Conservation (phyloP, 176 grass and related monocot species). For the Phragmites australis region DNA sequence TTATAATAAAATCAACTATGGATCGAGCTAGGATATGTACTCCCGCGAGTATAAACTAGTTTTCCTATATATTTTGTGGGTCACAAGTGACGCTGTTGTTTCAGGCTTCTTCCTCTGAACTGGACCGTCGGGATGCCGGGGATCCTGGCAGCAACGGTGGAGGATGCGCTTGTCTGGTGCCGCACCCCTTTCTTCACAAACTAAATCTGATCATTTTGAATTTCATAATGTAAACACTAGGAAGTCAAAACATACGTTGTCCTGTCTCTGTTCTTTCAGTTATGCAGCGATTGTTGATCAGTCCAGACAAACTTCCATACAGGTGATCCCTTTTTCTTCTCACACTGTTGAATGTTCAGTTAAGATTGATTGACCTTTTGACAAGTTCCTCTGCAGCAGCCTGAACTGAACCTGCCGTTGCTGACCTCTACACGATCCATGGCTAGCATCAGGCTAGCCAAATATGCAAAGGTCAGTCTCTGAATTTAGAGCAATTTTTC, state of each 20-base stretch:
- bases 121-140: conserved; percentile 92
- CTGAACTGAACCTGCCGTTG: conserved; percentile 67
- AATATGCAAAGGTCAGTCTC: conserved; percentile 63
- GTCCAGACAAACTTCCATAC: conserved; percentile 19
- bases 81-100: not conserved
- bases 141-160: conserved; percentile 78
- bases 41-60: too few relatives aligned
- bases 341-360: not conserved
- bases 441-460: conserved; percentile 63
- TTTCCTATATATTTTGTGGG: too few relatives aligned
- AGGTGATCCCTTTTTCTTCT: conserved; percentile 28
- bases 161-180: conserved; percentile 71
- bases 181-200: not conserved
- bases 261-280: conserved; percentile 28
- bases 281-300: conserved; percentile 71
- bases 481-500: not conserved
- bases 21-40: too few relatives aligned
- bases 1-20: too few relatives aligned
- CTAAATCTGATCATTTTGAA: not conserved
- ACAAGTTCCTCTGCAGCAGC: conserved; percentile 16
- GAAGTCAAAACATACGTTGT: not conserved
- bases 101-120: conserved; percentile 85
- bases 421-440: conserved; percentile 47
- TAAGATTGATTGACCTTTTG: not conserved
- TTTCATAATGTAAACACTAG: not conserved